These are phyloP conservation scores for Polyporus arcularius DNA, from an alignment of 768 basidiomycete genomes.

Conservation along the genomic window DNA sequence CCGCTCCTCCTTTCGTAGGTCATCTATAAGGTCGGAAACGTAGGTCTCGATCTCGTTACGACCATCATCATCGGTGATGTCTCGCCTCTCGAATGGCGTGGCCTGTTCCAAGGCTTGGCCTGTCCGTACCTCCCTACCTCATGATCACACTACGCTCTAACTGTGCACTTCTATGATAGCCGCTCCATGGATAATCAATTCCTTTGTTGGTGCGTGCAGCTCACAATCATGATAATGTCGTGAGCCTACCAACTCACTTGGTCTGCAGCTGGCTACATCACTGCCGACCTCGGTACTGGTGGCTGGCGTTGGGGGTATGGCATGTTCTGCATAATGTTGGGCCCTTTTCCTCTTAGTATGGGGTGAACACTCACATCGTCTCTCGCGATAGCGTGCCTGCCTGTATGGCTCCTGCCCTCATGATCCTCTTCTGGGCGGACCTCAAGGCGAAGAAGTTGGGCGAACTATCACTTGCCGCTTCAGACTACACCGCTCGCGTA, in stretches of 20 bases:
- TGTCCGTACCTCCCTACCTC: background rate
- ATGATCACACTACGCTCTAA: no score
- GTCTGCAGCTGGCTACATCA: background rate
- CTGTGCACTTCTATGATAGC: no score
- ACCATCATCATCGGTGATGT: constrained; percentile 14
- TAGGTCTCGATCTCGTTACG: constrained; percentile 4
- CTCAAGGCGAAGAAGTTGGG: constrained; percentile 1
- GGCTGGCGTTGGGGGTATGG: background rate
- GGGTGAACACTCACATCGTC: no score
- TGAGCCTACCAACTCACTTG: background rate
- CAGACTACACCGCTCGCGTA: background rate
- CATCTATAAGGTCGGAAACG: constrained; percentile 9
- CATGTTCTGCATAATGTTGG: constrained; percentile 2
- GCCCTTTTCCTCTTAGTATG: no score
- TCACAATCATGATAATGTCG: background rate
- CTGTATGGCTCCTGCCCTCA: background rate
- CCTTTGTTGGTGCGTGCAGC: no score
- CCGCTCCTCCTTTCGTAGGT: constrained; percentile 5
- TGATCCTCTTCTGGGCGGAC: background rate
- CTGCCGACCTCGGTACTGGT: background rate
- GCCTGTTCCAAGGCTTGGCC: background rate
- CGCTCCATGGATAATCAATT: no score
- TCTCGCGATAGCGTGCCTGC: background rate
- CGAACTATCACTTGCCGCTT: background rate
- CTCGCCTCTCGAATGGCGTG: constrained; percentile 14